Conservation (phyloP, 208 protist genomes). For the Acanthamoeba culbertsoni region DNA sequence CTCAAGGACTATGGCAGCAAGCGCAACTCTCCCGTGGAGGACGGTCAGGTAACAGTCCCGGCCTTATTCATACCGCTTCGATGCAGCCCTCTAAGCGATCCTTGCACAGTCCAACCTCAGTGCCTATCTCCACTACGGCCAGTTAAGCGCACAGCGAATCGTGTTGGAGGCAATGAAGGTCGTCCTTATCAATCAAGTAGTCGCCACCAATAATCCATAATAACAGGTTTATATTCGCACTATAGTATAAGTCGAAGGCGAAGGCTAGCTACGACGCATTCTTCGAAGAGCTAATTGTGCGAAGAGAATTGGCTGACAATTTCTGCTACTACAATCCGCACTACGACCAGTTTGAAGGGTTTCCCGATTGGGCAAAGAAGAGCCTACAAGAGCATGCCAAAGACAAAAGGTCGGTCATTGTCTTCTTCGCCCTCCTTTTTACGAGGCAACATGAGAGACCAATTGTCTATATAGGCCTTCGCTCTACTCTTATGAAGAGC, state of each 20-base stretch:
- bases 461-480: neutral
- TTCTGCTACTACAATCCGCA: slow-evolving; percentile 77
- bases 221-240: no score
- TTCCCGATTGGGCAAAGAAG: slow-evolving; percentile 67
- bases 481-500: slow-evolving; percentile 61
- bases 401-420: slow-evolving; percentile 58
- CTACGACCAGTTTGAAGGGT: slow-evolving; percentile 72
- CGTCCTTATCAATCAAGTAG: no score
- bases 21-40: neutral
- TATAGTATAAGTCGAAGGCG: neutral
- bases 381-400: slow-evolving; percentile 60
- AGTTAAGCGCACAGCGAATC: slow-evolving; percentile 60
- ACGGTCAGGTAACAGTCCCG: neutral
- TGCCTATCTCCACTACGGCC: slow-evolving; percentile 71
- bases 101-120: neutral
- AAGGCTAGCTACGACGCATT: slow-evolving; percentile 41
- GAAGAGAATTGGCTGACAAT: slow-evolving; percentile 77
- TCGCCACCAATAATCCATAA: no score
- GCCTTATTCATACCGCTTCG: no score
- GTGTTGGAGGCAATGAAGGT: neutral
- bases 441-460: no score
- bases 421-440: no score
- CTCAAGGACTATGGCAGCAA: neutral
- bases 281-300: slow-evolving; percentile 74
- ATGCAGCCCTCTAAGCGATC: no score